Conservation (phyloP, 164 flowering plant genomes). For the Malania oleifera region DNA sequence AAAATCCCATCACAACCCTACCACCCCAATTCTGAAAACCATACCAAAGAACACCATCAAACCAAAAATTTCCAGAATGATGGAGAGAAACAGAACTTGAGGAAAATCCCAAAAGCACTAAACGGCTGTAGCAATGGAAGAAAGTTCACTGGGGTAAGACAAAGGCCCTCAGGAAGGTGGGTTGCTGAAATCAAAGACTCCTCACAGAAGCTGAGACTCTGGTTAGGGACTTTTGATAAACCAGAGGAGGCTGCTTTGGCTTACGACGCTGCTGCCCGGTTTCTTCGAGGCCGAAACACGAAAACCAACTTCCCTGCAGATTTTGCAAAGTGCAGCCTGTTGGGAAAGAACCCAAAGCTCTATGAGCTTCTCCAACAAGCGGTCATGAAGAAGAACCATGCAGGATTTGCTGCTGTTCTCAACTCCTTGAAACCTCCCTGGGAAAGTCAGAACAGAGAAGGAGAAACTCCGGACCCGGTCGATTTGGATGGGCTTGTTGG, state of each 20-base stretch:
- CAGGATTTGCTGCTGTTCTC: conserved; percentile 12
- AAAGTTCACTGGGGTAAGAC: conserved; percentile 52
- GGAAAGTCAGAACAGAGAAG: conserved; percentile 5
- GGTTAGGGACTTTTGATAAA: conserved; percentile 55
- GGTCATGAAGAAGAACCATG: conserved; percentile 33
- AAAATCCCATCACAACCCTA: conserved; percentile 6
- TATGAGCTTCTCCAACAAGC: conserved; percentile 39
- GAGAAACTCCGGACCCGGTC: neutral
- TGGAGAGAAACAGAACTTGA: conserved; percentile 3
- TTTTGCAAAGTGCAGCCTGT: conserved; percentile 5
- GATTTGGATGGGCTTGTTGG: conserved; percentile 25
- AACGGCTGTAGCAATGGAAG: conserved; percentile 8
- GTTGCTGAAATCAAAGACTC: conserved; percentile 56
- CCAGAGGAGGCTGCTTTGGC: conserved; percentile 61
- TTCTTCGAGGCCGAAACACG: conserved; percentile 52
- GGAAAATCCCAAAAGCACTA: neutral
- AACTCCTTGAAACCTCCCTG: neutral
- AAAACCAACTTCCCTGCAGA: conserved; percentile 49
- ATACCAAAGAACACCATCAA: neutral
- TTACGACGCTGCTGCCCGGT: conserved; percentile 49
- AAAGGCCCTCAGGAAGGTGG: conserved; percentile 70
- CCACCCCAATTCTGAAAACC: conserved; percentile 1
- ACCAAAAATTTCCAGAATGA: neutral
- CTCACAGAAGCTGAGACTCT: conserved; percentile 49
- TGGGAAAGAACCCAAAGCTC: conserved; percentile 37